Base-by-base conservation (phyloP, 352 stramenopile species). In the Globisporangium solare region DNA sequence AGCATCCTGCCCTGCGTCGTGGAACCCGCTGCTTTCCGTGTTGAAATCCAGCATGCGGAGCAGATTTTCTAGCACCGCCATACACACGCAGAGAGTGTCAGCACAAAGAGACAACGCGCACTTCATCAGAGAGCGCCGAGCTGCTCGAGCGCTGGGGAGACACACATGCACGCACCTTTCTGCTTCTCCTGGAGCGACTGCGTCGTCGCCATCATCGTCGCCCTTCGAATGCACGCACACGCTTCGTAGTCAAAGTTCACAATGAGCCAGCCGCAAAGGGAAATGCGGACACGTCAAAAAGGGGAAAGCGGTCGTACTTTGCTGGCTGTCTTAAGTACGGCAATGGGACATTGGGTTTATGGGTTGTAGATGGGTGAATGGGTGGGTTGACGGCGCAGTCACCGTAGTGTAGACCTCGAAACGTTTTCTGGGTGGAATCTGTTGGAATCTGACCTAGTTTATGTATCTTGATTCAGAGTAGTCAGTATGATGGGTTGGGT, bases 11-110 rank as follows among this genome's bases (percentile, higher is more conserved):
- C 54, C 56, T 1, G 67, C 58, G 54, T 83, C 72, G 32, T 59
- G 48, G 39, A 70, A 66, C 22, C 68, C 58, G 12, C 66, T 66
- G 42, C 54, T 76, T 56, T 94, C 82, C 22, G 77, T 79, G 60
- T 92, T 92, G 70, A 94, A 92, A 61, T 92, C 82, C 49, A 94
- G 68, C 82, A 94, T 92, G 51, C 78, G 74, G 54, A 94, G 66
- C 52, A 94, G 61, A 47, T 88, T 92, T 43, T 86, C 84, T 94
- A 61, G 6, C 10, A 17, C n/a, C 8, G 13, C 20, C 20, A 42
- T 18, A 20, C 18, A 51, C 14, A 15, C 2, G 8, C 10, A 21
- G 32, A 42, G 1, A 27, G 4, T 35, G 24, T 1, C 18, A 8
- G 13, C 3, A 43, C 5, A n/a, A 21, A 20, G 27, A 35, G 1